phyloP scores from a whole-genome alignment of 2,329 filamentous ascomycete species.

The Chaetomium sp. region DNA sequence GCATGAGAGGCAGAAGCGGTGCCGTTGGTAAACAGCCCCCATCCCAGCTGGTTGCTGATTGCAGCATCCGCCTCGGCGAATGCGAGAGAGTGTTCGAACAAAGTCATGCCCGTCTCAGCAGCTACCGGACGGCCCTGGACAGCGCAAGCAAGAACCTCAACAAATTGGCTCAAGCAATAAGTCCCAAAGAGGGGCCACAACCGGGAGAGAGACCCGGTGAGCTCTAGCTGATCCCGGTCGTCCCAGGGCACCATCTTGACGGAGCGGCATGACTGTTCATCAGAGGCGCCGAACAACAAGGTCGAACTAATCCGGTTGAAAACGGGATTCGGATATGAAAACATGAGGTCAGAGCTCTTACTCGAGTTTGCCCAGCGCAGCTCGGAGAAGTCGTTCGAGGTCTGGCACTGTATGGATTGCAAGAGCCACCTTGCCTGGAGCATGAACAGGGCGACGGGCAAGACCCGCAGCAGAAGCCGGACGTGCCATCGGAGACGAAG shows the following conservation, averaged over 20 bases:
- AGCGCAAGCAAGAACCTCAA: conserved; percentile 83
- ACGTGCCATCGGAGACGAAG: conserved; percentile 69
- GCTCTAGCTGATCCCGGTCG: conserved; percentile 45
- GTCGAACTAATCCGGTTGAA: conserved; percentile 66
- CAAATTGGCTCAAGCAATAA: conserved; percentile 69
- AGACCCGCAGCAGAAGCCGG: conserved; percentile 61
- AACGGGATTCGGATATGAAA: conserved; percentile 61
- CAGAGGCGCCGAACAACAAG: conserved; percentile 66
- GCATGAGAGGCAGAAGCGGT: conserved; percentile 38
- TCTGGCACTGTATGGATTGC: conserved; percentile 88
- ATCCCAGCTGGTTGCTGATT: conserved; percentile 70
- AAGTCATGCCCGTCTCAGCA: conserved; percentile 88
- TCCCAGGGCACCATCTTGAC: conserved; percentile 62
- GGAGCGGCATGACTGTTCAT: conserved; percentile 67
- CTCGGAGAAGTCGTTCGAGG: conserved; percentile 62
- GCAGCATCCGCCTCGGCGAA: conserved; percentile 94
- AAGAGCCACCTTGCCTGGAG: conserved; percentile 65
- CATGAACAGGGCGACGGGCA: conserved; percentile 64
- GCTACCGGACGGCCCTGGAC: conserved; percentile 74
- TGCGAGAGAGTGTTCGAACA: conserved; percentile 92
- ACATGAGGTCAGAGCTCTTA: conserved; percentile 61
- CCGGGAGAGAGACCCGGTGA: conserved; percentile 70
- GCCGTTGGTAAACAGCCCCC: conserved; percentile 52
- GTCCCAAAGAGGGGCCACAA: conserved; percentile 71
- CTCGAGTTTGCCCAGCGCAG: conserved; percentile 63